Percentiles rank a stretch among this genome's conserved stretches.
phyloP scores from a whole-genome alignment of 2,329 filamentous ascomycete species.

The Tolypocladium endophyticum region DNA sequence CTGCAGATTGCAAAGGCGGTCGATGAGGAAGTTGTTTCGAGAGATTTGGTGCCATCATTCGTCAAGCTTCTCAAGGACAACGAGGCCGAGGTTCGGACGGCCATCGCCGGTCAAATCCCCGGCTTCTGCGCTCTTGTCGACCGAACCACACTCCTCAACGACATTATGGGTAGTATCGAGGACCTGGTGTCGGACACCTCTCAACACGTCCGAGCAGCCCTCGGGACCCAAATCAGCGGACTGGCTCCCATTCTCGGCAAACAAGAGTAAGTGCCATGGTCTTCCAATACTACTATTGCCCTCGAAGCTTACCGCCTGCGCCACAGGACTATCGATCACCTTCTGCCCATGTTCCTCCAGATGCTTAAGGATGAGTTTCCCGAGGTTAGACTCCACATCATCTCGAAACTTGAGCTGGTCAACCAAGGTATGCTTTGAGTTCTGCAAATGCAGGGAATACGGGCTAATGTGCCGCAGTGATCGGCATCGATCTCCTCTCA shows the following conservation, averaged over 20 bases:
- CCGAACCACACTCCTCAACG: constrained; percentile 76
- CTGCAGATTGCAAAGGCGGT: constrained; percentile 90
- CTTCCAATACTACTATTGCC: no score
- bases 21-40: constrained; percentile 87
- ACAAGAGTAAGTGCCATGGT: constrained; percentile 63
- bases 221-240: constrained; percentile 94
- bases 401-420: constrained; percentile 97
- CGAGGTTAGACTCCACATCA: constrained; percentile 95
- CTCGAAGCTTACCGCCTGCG: not conserved
- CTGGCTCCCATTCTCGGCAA: constrained; percentile 95
- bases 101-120: constrained; percentile 94
- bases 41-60: constrained; percentile 92
- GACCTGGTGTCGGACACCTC: constrained; percentile 92
- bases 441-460: not conserved
- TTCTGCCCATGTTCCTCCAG: constrained; percentile 96
- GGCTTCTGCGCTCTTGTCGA: constrained; percentile 91
- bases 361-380: constrained; percentile 99
- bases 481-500: constrained; percentile 92
- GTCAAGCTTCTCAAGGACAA: constrained; percentile 97
- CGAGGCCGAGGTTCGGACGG: constrained; percentile 93
- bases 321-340: constrained; percentile 82
- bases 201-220: constrained; percentile 89
- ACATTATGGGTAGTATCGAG: constrained; percentile 94
- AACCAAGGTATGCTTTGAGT: constrained; percentile 62
- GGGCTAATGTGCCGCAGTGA: constrained; percentile 49